These are phyloP conservation scores for Ambrosia artemisiifolia DNA, from an alignment of 129 eudicot species.

Conservation along the genomic window DNA sequence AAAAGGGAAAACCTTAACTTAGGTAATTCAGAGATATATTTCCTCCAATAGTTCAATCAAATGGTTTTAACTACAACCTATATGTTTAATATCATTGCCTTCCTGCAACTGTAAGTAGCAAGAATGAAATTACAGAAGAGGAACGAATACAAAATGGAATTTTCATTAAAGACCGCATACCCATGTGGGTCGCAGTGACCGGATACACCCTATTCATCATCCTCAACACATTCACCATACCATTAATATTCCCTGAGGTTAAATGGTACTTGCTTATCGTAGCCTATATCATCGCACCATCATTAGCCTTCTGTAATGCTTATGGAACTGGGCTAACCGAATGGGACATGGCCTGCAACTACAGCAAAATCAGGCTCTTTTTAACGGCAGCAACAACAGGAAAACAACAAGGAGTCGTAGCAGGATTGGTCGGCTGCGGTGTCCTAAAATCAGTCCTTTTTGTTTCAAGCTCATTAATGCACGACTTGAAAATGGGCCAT, in stretches of 20 bases:
- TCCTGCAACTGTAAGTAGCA: constrained; percentile 29
- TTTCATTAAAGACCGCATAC: constrained; percentile 63
- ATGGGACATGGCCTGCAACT: constrained; percentile 82
- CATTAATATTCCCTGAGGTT: constrained; percentile 66
- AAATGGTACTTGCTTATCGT: constrained; percentile 61
- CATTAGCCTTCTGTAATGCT: constrained; percentile 87
- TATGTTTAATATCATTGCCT: not conserved
- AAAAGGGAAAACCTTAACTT: constrained; percentile 31
- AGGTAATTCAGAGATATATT: constrained; percentile 30
- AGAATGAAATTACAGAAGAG: constrained; percentile 25
- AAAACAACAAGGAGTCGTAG: constrained; percentile 67
- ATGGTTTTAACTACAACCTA: not conserved
- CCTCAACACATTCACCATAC: constrained; percentile 44
- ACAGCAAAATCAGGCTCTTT: constrained; percentile 75
- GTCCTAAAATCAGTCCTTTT: constrained; percentile 57
- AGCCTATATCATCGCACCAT: constrained; percentile 68
- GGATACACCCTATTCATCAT: constrained; percentile 54
- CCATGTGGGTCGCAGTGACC: constrained; percentile 50
- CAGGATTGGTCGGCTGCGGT: constrained; percentile 72
- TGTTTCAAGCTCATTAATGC: constrained; percentile 75
- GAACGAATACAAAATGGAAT: constrained; percentile 46
- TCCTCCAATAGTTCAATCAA: not conserved
- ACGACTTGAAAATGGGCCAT: constrained; percentile 79
- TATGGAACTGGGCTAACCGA: constrained; percentile 85
- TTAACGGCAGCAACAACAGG: constrained; percentile 61